phyloP scores from a whole-genome alignment of 2,329 filamentous ascomycete species.

The Apiospora rasikravindrae region DNA sequence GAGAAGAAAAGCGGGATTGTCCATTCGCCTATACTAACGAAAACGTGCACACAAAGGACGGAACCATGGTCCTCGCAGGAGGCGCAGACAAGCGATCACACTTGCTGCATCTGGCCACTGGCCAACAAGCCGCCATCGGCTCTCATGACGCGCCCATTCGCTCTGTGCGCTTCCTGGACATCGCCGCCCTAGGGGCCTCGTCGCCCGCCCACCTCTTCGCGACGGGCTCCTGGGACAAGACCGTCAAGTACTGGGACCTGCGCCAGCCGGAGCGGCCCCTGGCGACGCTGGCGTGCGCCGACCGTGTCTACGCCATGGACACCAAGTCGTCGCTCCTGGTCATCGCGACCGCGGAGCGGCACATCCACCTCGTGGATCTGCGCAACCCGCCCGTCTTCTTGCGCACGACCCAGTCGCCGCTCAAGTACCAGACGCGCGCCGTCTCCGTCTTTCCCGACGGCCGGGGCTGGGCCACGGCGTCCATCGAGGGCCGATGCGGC shows the following conservation, averaged over 20 bases:
- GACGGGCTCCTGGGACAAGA: constrained; percentile 59
- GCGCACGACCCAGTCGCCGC: constrained; percentile 29
- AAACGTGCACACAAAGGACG: constrained; percentile 37
- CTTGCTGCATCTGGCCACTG: constrained; percentile 37
- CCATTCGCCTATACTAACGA: constrained; percentile 17
- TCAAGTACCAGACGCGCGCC: constrained; percentile 37
- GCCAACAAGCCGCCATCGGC: constrained; percentile 34
- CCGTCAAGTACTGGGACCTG: constrained; percentile 62
- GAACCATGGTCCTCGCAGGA: constrained; percentile 37
- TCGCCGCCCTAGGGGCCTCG: constrained; percentile 26
- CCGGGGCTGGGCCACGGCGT: constrained; percentile 35
- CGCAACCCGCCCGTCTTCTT: constrained; percentile 29
- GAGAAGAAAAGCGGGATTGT: too few species aligned
- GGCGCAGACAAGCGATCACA: constrained; percentile 40
- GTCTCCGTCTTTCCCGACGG: constrained; percentile 36
- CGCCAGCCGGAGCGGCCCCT: constrained; percentile 45
- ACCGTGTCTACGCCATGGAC: constrained; percentile 52
- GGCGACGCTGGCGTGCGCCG: constrained; percentile 51
- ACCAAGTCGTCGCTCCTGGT: constrained; percentile 35
- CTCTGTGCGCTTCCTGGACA: constrained; percentile 39
- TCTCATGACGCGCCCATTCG: constrained; percentile 40
- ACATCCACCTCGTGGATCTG: constrained; percentile 41
- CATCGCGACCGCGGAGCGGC: constrained; percentile 38
- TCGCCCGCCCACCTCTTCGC: constrained; percentile 34
- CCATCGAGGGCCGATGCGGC: constrained; percentile 39